Percentiles rank a stretch among this genome's conserved stretches.
Evolutionary conservation across 2,329 filamentous ascomycete genomes (phyloP).

Genomic region (Leptographium lundbergii): DNA sequence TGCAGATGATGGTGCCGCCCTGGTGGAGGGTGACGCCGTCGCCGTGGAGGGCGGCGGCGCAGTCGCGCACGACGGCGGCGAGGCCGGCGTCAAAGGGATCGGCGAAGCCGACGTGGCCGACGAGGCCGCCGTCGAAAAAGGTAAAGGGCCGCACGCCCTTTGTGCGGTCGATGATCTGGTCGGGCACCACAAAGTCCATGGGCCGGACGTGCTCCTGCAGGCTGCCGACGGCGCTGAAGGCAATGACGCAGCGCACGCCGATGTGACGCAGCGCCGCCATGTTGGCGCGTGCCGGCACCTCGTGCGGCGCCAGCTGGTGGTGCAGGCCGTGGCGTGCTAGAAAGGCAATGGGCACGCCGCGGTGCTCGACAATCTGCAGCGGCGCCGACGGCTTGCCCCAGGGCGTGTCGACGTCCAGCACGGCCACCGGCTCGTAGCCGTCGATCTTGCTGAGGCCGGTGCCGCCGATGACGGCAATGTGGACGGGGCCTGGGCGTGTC

Average conservation of each 20-base stretch:
- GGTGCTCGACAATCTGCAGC: constrained; percentile 82
- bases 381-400: constrained; percentile 70
- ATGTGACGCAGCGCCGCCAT: constrained; percentile 91
- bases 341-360: constrained; percentile 75
- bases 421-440: constrained; percentile 73
- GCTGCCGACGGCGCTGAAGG: constrained; percentile 89
- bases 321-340: constrained; percentile 80
- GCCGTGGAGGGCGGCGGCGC: constrained; percentile 63
- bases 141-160: constrained; percentile 92
- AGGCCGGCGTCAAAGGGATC: constrained; percentile 83
- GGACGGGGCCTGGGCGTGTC: constrained; percentile 44
- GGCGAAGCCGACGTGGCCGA: constrained; percentile 89
- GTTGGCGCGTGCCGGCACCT: constrained; percentile 90
- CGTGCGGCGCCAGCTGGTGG: constrained; percentile 85
- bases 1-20: constrained; percentile 77
- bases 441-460: constrained; percentile 83
- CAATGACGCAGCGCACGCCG: constrained; percentile 82
- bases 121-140: constrained; percentile 86
- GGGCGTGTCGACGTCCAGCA: constrained; percentile 64
- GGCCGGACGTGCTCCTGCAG: constrained; percentile 88
- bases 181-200: constrained; percentile 90
- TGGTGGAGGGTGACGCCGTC: constrained; percentile 78
- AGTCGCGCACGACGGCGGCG: constrained; percentile 63
- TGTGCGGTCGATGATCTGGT: constrained; percentile 94
- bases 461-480: constrained; percentile 84